Conservation (phyloP, 352 stramenopile genomes). For the Globisporangium solare region DNA sequence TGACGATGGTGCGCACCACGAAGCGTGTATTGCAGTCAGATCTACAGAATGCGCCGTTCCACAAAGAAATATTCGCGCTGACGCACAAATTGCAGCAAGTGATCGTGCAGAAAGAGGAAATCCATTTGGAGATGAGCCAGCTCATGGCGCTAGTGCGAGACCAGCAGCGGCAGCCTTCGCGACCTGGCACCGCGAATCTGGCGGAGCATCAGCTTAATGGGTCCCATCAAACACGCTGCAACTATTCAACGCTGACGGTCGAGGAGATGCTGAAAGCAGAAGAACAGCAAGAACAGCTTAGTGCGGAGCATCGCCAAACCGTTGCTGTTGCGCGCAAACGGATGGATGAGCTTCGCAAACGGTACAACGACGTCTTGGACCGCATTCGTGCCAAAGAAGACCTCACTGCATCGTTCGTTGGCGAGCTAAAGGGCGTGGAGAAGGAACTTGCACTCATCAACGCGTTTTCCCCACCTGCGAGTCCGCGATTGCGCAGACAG, state of each 20-base stretch:
- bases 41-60: conserved; percentile 40
- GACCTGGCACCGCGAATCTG: neutral
- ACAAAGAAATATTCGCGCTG: conserved; percentile 75
- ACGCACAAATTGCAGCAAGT: conserved; percentile 70
- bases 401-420: conserved; percentile 37
- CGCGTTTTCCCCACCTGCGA: conserved; percentile 19
- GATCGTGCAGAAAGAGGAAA: conserved; percentile 75
- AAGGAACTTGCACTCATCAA: conserved; percentile 50
- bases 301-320: conserved; percentile 35
- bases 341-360: conserved; percentile 36
- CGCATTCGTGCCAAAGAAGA: conserved; percentile 51
- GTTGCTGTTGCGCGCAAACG: conserved; percentile 10
- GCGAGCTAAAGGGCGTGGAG: conserved; percentile 60
- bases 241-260: conserved; percentile 1
- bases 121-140: conserved; percentile 64
- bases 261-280: conserved; percentile 17
- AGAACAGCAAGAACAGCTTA: conserved; percentile 11
- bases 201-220: neutral
- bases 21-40: conserved; percentile 61
- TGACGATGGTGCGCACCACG: conserved; percentile 62
- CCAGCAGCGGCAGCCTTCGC: conserved; percentile 3
- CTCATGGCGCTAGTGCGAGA: conserved; percentile 37
- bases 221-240: neutral
- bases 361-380: conserved; percentile 39
- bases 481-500: conserved; percentile 15